A percentile compares a stretch with the other conserved stretches of the same genome.
Conservation (phyloP, 2,329 filamentous ascomycete species). For the Proliferodiscus dingleyae region DNA sequence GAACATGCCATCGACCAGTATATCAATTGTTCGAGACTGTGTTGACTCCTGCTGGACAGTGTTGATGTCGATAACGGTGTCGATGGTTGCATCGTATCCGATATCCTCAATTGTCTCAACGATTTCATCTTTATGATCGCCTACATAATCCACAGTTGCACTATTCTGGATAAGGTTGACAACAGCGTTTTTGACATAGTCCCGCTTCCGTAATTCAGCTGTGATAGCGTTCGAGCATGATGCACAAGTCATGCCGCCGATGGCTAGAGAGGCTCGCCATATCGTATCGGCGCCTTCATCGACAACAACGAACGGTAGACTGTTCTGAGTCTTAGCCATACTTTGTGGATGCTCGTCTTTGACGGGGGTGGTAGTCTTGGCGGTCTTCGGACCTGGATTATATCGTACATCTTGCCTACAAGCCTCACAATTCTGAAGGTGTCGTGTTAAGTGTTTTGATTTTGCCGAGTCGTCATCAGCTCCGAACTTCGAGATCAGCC, state of each 20-base stretch:
- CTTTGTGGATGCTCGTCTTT: slow-evolving; percentile 2
- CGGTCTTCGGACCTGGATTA: slow-evolving; percentile 10
- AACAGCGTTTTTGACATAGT: slow-evolving; percentile 43
- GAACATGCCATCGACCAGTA: slow-evolving; percentile 67
- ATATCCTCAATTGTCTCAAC: slow-evolving; percentile 45
- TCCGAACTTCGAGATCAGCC: slow-evolving; percentile 22
- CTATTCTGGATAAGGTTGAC: slow-evolving; percentile 51
- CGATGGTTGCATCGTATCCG: slow-evolving; percentile 60
- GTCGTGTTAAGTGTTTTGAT: slow-evolving; percentile 16
- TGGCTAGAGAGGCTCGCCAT: slow-evolving; percentile 48
- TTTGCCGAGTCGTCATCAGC: slow-evolving; percentile 24
- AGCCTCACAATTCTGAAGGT: slow-evolving; percentile 46
- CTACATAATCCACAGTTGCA: slow-evolving; percentile 42
- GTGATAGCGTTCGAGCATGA: slow-evolving; percentile 47
- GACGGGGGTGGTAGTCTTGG: background rate
- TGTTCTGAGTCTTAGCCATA: slow-evolving; percentile 2
- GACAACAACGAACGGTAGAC: slow-evolving; percentile 30
- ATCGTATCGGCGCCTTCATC: slow-evolving; percentile 31
- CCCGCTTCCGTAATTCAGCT: slow-evolving; percentile 40
- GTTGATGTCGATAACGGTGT: slow-evolving; percentile 34
- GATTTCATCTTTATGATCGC: slow-evolving; percentile 40
- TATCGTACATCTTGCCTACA: slow-evolving; percentile 43
- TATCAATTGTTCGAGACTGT: slow-evolving; percentile 44
- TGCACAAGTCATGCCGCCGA: slow-evolving; percentile 54
- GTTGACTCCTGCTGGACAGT: slow-evolving; percentile 20